A percentile compares a stretch with the other conserved stretches of the same genome.
These are phyloP conservation scores for Phytophthora uliginosa DNA, from an alignment of 352 stramenopile genomes.

Conservation along the genomic window DNA sequence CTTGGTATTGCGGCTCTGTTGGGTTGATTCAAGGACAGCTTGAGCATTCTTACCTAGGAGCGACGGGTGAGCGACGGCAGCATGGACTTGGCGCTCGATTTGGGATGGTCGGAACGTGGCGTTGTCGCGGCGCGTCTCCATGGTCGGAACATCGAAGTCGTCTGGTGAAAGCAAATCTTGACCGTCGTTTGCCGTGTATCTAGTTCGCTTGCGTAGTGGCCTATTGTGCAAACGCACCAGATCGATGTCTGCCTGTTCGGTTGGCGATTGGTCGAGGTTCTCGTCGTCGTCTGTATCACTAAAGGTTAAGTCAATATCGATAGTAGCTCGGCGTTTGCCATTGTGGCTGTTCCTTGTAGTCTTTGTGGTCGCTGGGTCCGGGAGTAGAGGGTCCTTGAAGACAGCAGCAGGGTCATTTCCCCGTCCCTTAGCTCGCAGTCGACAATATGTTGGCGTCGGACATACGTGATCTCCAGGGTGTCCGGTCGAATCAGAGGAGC, in stretches of 20 bases:
- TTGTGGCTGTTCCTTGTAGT: not conserved
- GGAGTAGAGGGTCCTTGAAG: not conserved
- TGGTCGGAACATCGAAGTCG: not conserved
- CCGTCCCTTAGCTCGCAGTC: not conserved
- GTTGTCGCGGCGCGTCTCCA: not conserved
- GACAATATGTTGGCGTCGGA: constrained; percentile 9
- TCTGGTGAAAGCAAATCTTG: not conserved
- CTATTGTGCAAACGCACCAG: not conserved
- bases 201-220: not conserved
- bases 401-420: not conserved
- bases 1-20: constrained; percentile 5
- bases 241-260: not conserved
- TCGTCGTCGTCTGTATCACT: constrained; percentile 15
- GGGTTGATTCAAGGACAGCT: constrained; percentile 10
- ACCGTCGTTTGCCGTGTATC: not conserved
- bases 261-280: not conserved
- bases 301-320: constrained; percentile 6
- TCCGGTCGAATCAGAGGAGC: constrained; percentile 9
- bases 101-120: constrained; percentile 9
- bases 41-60: constrained; percentile 23
- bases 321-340: not conserved
- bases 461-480: not conserved
- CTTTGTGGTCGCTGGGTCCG: not conserved
- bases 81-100: constrained; percentile 1
- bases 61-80: not conserved